Evolutionary conservation across 2,329 filamentous ascomycete species (phyloP), one percentile per base, ranked within the genome.

Genomic region (Trichoderma lentiforme): DNA sequence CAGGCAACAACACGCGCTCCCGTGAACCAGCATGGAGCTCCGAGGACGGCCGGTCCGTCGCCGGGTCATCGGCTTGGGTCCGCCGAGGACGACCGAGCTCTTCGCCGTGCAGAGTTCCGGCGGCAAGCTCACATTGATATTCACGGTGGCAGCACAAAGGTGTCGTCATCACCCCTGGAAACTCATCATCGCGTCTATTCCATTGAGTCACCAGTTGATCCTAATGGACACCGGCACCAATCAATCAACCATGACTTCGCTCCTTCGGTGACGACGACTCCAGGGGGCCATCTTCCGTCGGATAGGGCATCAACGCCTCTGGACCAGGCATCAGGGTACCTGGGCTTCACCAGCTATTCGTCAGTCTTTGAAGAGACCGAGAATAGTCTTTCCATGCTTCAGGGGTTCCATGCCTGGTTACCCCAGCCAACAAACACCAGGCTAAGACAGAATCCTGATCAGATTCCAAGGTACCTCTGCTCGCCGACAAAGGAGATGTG

Each of bases 271-370:
- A 71, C 60, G 30, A 56, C 68, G 18, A 71, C 68, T 3, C 68
- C 60, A 14, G 60, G 58, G 32, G 56, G 65, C 1, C 65, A 63
- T 28, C 51, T 60, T 3, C n/a, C 66, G 8, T 62, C 58, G 11
- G 70, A 53, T 3, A 68, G 60, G 57, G 67, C 71, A 8, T 51
- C 73, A 6, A 67, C 47, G 8, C 73, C 66, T 8, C 18, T 61
- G 15, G 61, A 57, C 12, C 71, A 74, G 15, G 60, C 68, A 4
- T 71, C 76, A 15, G 84, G 84, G 1, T 85, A 84, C 76, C 78
- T 85, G n/a, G 84, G 84, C 68, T 84, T 81, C 74, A 85, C 83
- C 3, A 85, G 82, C 70, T 83, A 83, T 73, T 82, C 78, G 62
- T 78, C 80, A 15, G 82, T 84, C 26, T 83, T 82, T 62, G 81